Evolutionary conservation across 495 filamentous ascomycete species (phyloP).

Genomic region (Aeminium ludgeri): DNA sequence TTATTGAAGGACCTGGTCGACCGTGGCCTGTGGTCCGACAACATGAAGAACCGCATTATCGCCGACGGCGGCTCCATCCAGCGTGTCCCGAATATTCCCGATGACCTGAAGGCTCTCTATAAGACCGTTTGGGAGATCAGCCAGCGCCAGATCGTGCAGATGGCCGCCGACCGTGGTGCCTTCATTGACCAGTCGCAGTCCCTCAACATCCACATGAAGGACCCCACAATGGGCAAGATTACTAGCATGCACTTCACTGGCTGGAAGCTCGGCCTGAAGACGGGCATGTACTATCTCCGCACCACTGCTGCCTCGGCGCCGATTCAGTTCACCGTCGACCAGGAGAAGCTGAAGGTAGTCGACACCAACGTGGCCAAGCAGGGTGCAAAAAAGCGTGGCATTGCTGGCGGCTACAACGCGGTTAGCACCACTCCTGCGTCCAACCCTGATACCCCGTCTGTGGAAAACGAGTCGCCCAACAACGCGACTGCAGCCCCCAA

Average conservation of each 20-base stretch:
- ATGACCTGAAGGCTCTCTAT: slow-evolving; percentile 91
- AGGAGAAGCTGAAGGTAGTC: slow-evolving; percentile 77
- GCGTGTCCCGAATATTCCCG: slow-evolving; percentile 86
- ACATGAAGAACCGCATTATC: slow-evolving; percentile 99
- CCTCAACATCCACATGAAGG: slow-evolving; percentile 97
- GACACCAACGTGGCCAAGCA: slow-evolving; percentile 65
- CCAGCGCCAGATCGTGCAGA: slow-evolving; percentile 87
- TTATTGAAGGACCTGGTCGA: slow-evolving; percentile 95
- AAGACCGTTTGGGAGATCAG: slow-evolving; percentile 99
- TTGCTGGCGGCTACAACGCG: slow-evolving; percentile 26
- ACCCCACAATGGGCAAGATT: slow-evolving; percentile 98
- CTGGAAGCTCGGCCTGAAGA: slow-evolving; percentile 98
- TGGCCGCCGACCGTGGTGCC: slow-evolving; percentile 94
- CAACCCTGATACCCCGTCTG: slow-evolving; percentile 44
- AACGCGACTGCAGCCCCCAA: slow-evolving; percentile 27
- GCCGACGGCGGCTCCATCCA: slow-evolving; percentile 91
- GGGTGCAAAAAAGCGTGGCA: slow-evolving; percentile 50
- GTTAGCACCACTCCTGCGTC: slow-evolving; percentile 24
- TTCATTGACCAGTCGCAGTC: slow-evolving; percentile 98
- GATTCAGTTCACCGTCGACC: slow-evolving; percentile 98
- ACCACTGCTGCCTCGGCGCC: slow-evolving; percentile 93
- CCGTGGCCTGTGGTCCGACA: slow-evolving; percentile 94
- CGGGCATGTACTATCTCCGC: slow-evolving; percentile 99
- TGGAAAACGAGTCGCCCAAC: slow-evolving; percentile 33
- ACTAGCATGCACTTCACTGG: slow-evolving; percentile 98